Evolutionary conservation across 768 basidiomycete species (phyloP), one percentile per base, ranked within the genome.

Genomic region (Psilocybe azurescens): DNA sequence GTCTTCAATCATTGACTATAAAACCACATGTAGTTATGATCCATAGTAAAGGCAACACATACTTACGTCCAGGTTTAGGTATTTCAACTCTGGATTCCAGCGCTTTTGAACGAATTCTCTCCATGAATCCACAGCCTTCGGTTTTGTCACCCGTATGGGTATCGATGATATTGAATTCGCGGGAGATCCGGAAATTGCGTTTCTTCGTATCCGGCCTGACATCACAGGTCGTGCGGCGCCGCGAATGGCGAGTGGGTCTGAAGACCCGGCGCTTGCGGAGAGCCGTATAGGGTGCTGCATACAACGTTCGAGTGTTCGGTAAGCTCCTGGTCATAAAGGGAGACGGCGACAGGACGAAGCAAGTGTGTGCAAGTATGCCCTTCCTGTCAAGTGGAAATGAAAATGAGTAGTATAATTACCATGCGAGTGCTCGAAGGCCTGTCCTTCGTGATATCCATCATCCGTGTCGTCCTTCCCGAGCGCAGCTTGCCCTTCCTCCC

Each of bases 31-130:
- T 71, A 65, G 70, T 66, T 66, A 66, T 53, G 46, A 69, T 51
- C 49, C n/a, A 55, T 56, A 16, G n/a, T 60, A 41, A 62, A 28
- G 47, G 49, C 29, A 36, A 11, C n/a, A 53, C 48, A 47, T 44
- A 77, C 91, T 75, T 72, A 93, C 94, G 81, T 93, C 91, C 56
- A 95, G 86, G 72, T 95, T 92, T 44, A 95, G 80, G 72, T 89
- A 93, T 66, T 82, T 85, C 3, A 77, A 71, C 53, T 91, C 86
- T 1, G 86, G 72, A 73, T 92, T 88, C 82, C 86, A 95, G 54
- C 94, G 83, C 62, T 80, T 86, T 63, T 86, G 75, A 41, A 95
- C 88, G 67, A 94, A 83, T 67, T 90, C 84, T 69, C 83, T 82
- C 91, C 92, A 93, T n/a, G 85, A 73, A 60, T 91, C 89, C 29